These are phyloP conservation scores for Nitzschia sp. DNA, from an alignment of 108 stramenopile species.

Conservation along the genomic window DNA sequence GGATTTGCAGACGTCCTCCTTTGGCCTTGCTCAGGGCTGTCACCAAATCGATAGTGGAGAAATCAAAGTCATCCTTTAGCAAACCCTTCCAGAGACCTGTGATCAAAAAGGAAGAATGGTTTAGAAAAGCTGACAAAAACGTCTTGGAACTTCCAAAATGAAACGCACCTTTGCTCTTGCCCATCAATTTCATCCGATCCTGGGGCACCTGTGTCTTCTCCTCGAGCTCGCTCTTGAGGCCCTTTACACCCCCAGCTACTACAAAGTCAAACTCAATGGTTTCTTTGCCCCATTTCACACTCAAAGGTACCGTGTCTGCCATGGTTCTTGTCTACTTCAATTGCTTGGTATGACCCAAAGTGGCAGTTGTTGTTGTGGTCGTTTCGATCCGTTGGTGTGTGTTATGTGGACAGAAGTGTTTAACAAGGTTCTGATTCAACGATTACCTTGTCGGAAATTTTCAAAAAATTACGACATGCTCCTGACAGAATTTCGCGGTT, in stretches of 20 bases:
- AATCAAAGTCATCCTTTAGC: slow-evolving; percentile 89
- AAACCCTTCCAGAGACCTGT: slow-evolving; percentile 91
- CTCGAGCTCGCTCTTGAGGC: slow-evolving; percentile 82
- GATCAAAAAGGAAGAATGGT: neutral
- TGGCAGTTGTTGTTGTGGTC: no score
- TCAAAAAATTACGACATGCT: no score
- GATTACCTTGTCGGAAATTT: no score
- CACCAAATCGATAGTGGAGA: slow-evolving; percentile 57
- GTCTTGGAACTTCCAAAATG: neutral
- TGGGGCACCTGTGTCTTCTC: slow-evolving; percentile 91
- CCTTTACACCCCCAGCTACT: slow-evolving; percentile 67
- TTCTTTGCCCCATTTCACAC: slow-evolving; percentile 96
- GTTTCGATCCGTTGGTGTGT: no score
- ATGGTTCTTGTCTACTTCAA: slow-evolving; percentile 13
- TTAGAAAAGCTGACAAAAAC: no score
- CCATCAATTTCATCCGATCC: slow-evolving; percentile 96
- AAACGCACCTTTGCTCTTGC: slow-evolving; percentile 83
- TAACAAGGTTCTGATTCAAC: no score
- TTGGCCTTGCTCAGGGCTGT: slow-evolving; percentile 55
- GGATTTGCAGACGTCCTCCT: slow-evolving; percentile 66
- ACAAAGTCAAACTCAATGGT: slow-evolving; percentile 62
- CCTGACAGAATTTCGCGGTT: no score
- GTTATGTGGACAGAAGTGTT: no score
- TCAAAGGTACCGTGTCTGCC: slow-evolving; percentile 41
- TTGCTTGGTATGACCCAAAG: no score